phyloP scores from a whole-genome alignment of 2,329 filamentous ascomycete genomes.

The Dothiorella sarmentorum region DNA sequence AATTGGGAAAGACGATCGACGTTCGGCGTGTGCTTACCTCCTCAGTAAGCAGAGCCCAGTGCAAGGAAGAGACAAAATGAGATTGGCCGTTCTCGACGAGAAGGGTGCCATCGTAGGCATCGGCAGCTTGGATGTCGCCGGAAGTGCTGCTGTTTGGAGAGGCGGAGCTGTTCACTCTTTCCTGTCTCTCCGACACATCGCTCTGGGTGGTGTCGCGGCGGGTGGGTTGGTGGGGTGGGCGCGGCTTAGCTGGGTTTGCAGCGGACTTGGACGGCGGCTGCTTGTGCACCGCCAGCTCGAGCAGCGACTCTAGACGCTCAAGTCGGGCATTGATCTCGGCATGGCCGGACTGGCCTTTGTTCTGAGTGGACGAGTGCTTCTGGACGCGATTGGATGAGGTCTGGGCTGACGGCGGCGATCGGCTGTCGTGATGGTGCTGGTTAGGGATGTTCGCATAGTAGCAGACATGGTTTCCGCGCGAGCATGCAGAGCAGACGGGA shows the following conservation, averaged over 20 bases:
- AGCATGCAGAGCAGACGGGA: constrained; percentile 37
- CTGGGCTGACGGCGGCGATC: constrained; percentile 2
- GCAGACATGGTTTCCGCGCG: constrained; percentile 36
- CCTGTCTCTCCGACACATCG: constrained; percentile 19
- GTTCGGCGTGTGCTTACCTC: constrained; percentile 28
- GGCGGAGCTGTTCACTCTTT: constrained; percentile 10
- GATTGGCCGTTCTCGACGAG: constrained; percentile 36
- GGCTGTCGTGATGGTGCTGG: constrained; percentile 1
- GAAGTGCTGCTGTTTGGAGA: constrained; percentile 21
- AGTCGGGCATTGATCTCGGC: constrained; percentile 36
- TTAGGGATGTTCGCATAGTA: constrained; percentile 30
- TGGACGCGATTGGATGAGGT: constrained; percentile 7
- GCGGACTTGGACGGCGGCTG: not conserved
- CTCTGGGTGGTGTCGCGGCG: constrained; percentile 19
- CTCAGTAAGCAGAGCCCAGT: constrained; percentile 38
- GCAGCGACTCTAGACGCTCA: constrained; percentile 35
- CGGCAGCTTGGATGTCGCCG: constrained; percentile 32
- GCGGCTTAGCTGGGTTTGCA: not conserved
- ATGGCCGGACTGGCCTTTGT: constrained; percentile 24
- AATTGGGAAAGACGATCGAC: not conserved
- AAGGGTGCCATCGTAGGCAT: constrained; percentile 35
- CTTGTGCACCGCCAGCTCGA: constrained; percentile 23
- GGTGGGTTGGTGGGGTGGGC: not conserved
- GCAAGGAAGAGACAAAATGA: constrained; percentile 40
- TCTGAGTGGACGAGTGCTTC: not conserved